These are phyloP conservation scores for Umbilicus rupestris DNA, from an alignment of 164 flowering plant species.

Conservation along the genomic window DNA sequence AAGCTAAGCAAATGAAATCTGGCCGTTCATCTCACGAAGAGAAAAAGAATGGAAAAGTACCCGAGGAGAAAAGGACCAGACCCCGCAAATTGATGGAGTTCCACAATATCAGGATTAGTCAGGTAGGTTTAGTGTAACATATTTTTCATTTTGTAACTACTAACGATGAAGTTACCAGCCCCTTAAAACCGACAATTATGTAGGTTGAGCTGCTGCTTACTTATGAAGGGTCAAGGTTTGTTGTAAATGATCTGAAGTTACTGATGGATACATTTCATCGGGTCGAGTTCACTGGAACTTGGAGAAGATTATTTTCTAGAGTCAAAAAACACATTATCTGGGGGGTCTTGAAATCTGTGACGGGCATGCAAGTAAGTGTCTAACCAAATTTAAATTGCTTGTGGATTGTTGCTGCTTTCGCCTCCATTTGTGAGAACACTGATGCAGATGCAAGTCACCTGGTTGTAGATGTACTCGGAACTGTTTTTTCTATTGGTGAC, in stretches of 20 bases:
- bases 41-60: slow-evolving; percentile 59
- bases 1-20: slow-evolving; percentile 49
- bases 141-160: background rate
- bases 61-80: slow-evolving; percentile 73
- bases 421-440: background rate
- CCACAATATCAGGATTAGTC: slow-evolving; percentile 91
- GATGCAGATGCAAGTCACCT: background rate
- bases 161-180: background rate
- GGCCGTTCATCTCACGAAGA: slow-evolving; percentile 93
- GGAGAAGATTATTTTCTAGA: slow-evolving; percentile 88
- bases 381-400: background rate
- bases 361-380: slow-evolving; percentile 88
- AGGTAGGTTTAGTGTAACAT: slow-evolving; percentile 34
- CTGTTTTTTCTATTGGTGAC: background rate
- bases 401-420: background rate
- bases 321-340: slow-evolving; percentile 96
- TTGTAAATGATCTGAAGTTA: slow-evolving; percentile 81
- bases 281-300: slow-evolving; percentile 86
- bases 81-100: slow-evolving; percentile 89
- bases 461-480: background rate
- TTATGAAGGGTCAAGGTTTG: slow-evolving; percentile 88
- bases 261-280: slow-evolving; percentile 94
- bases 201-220: slow-evolving; percentile 93
- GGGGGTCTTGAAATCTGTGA: slow-evolving; percentile 97
- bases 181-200: background rate